Conservation (phyloP, 148 eudicot species). For the Gaultheria prostrata region DNA sequence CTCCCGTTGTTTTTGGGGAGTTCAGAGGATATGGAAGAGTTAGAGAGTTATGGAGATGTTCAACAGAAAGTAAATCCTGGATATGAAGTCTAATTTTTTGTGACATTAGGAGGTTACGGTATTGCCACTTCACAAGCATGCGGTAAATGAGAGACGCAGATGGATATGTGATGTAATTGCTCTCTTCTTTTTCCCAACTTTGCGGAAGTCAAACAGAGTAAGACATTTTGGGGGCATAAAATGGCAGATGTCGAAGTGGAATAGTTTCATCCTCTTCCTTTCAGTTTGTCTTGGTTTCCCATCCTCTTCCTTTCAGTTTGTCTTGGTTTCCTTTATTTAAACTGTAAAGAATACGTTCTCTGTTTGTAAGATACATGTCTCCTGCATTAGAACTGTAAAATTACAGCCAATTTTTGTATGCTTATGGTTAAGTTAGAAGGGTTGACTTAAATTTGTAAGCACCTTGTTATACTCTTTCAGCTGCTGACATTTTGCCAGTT, state of each 20-base stretch:
- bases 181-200: neutral
- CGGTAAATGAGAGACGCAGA: neutral
- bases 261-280: neutral
- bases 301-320: too few species aligned
- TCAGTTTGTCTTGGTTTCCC: neutral
- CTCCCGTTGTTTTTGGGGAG: conserved; percentile 91
- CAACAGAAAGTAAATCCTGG: conserved; percentile 98
- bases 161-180: neutral
- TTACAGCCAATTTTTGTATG: neutral
- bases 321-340: too few species aligned
- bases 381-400: neutral
- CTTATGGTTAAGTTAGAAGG: too few species aligned
- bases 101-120: neutral
- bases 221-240: conserved; percentile 5
- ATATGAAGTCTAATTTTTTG: conserved; percentile 60
- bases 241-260: neutral
- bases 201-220: neutral
- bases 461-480: too few species aligned
- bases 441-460: too few species aligned
- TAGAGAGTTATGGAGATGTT: conserved; percentile 83
- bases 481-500: too few species aligned
- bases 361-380: neutral
- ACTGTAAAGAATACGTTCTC: too few species aligned
- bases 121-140: neutral
- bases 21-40: conserved; percentile 79